These are phyloP conservation scores for Cinchona pubescens DNA, from an alignment of 257 asterid species.

Conservation along the genomic window DNA sequence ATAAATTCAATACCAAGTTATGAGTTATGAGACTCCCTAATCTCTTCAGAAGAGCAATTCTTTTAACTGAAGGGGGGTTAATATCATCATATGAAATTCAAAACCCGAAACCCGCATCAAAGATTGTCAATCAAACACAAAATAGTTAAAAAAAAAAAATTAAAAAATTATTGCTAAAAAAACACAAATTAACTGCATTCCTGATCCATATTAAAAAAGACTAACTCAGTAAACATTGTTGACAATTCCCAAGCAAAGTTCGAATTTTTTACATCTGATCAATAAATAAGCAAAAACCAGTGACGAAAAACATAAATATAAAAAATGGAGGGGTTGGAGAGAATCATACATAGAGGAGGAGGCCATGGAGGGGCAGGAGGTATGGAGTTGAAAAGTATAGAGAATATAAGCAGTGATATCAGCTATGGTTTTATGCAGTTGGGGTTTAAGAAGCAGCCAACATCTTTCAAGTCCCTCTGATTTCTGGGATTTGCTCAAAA, in stretches of 20 bases:
- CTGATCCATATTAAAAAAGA: not conserved
- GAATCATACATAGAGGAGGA: constrained; percentile 58
- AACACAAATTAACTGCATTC: not conserved
- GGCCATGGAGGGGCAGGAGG: constrained; percentile 80
- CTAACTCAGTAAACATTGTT: not conserved
- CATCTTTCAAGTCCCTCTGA: constrained; percentile 56
- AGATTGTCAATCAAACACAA: not conserved
- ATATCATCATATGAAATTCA: no score
- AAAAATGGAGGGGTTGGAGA: not conserved
- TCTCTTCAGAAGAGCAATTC: not conserved
- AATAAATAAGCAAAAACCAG: no score
- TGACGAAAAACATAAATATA: not conserved
- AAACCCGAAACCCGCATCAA: no score
- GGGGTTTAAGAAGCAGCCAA: constrained; percentile 72
- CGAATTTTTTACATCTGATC: not conserved
- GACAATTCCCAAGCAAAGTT: not conserved
- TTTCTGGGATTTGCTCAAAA: constrained; percentile 61
- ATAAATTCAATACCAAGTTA: not conserved
- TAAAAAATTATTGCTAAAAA: not conserved
- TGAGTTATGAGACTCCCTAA: not conserved
- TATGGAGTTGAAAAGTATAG: constrained; percentile 62
- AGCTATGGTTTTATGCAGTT: constrained; percentile 46
- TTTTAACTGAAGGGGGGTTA: no score
- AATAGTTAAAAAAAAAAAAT: no score
- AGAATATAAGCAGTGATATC: constrained; percentile 59